Base-by-base conservation (phyloP, 257 asterid species). In the Avicennia marina region DNA sequence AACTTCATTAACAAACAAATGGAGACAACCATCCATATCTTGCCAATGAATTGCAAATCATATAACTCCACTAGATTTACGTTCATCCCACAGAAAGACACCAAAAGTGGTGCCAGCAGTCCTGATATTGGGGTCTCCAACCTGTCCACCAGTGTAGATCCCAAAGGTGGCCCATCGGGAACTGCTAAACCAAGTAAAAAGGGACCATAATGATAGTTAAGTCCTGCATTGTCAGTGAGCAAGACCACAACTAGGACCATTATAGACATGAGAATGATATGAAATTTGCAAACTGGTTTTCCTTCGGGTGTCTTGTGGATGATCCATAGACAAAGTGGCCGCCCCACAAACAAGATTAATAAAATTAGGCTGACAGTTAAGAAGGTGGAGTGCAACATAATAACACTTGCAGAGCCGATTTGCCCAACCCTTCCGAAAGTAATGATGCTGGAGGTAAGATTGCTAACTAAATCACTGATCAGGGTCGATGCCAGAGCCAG, bases 91-190 rank as follows among this genome's bases (percentile, higher is more conserved):
- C 90, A 84, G 48, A 44, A 76, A 2, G 98, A 82, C n/a, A 87
- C 71, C 53, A 90, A 12, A 15, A 90, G 89, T 0, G 98, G 96
- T 8, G 84, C 84, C 50, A 87, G 24, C 76, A 90, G 17, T 22
- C 96, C 96, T 8, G 80, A 77, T 3, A 78, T 59, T 4, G 83
- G 1, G 7, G 95, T 82, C 55, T 90, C 96, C 66, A 90, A 52
- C 67, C 77, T 75, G 18, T 90, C 87, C 47, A 77, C 94, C 43
- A 90, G 57, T 6, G 96, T 82, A 5, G 98, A 72, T 21, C 98
- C 98, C 21, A 90, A 45, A 25, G 98, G 98, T 0, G 98, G 98
- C n/a, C 98, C 98, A 11, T 82, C 94, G 0, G 98, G 98, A 49
- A 87, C 81, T 0, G 72, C 80, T 53, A 90, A 65, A 2, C 97